Percentiles rank a stretch among this genome's conserved stretches.
These are phyloP conservation scores for Pelargonium fulgidum DNA, from an alignment of 441 rosid genomes.

Conservation along the genomic window DNA sequence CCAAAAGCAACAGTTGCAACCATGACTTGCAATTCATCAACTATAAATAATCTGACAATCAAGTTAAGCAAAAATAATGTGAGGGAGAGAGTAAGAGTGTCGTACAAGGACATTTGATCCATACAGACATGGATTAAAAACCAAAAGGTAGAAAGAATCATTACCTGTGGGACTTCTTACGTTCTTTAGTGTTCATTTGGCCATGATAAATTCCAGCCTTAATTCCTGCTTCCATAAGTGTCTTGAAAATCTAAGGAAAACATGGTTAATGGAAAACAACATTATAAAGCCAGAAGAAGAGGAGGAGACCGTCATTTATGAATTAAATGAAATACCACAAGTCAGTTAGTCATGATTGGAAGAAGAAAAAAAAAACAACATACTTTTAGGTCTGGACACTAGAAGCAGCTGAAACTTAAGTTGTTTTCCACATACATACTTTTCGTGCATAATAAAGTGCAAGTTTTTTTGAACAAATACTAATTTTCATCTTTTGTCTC, in stretches of 20 bases:
- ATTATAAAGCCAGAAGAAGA: background rate
- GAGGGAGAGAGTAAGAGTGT: background rate
- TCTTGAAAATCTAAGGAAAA: constrained; percentile 30
- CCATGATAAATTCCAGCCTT: constrained; percentile 45
- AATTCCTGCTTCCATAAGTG: constrained; percentile 33
- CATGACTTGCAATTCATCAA: constrained; percentile 45
- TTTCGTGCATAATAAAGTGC: background rate
- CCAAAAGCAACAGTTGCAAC: constrained; percentile 54
- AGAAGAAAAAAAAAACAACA: background rate
- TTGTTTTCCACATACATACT: background rate
- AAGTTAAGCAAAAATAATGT: constrained; percentile 1
- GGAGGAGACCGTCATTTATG: background rate
- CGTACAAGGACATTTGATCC: background rate
- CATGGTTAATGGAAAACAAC: background rate
- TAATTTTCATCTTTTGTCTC: background rate
- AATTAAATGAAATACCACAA: background rate
- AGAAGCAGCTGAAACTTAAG: background rate
- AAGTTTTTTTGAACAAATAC: background rate
- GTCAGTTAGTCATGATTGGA: background rate
- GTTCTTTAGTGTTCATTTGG: constrained; percentile 41
- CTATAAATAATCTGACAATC: constrained; percentile 35
- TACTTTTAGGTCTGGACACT: background rate
- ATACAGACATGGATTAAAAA: constrained; percentile 9
- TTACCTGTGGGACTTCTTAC: constrained; percentile 44
- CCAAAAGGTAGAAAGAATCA: background rate